These are phyloP conservation scores for Asterophora lycoperdoides DNA, from an alignment of 768 basidiomycete genomes.

Conservation along the genomic window DNA sequence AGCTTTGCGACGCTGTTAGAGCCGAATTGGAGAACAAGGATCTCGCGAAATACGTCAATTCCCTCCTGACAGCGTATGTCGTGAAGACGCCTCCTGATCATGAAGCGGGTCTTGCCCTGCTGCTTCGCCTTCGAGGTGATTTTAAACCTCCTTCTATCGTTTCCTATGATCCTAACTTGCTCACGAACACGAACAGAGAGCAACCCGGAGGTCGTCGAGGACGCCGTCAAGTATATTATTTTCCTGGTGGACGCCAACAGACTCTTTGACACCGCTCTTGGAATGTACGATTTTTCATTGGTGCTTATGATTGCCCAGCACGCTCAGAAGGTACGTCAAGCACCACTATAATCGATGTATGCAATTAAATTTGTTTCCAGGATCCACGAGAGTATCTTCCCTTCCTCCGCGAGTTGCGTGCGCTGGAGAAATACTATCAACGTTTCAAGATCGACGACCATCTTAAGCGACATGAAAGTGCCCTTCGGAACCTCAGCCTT, in stretches of 20 bases:
- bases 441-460: constrained; percentile 91
- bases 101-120: constrained; percentile 72
- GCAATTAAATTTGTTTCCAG: constrained; percentile 35
- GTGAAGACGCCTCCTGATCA: constrained; percentile 90
- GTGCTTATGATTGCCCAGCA: constrained; percentile 96
- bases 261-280: constrained; percentile 91
- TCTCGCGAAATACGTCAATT: constrained; percentile 78
- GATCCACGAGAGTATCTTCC: constrained; percentile 98
- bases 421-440: constrained; percentile 78
- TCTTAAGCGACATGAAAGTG: constrained; percentile 69
- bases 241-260: constrained; percentile 92
- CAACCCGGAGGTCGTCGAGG: constrained; percentile 79
- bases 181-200: constrained; percentile 33
- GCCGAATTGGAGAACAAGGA: constrained; percentile 66
- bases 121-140: constrained; percentile 76
- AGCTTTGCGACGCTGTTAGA: constrained; percentile 76
- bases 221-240: constrained; percentile 97
- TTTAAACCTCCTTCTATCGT: background rate
- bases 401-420: constrained; percentile 86
- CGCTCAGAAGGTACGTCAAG: constrained; percentile 75
- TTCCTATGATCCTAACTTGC: constrained; percentile 18
- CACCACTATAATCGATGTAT: background rate
- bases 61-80: constrained; percentile 88
- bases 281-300: constrained; percentile 98
- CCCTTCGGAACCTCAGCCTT: constrained; percentile 66